Evolutionary conservation across 257 asterid genomes (phyloP).

Genomic region (Orobanche coerulescens): DNA sequence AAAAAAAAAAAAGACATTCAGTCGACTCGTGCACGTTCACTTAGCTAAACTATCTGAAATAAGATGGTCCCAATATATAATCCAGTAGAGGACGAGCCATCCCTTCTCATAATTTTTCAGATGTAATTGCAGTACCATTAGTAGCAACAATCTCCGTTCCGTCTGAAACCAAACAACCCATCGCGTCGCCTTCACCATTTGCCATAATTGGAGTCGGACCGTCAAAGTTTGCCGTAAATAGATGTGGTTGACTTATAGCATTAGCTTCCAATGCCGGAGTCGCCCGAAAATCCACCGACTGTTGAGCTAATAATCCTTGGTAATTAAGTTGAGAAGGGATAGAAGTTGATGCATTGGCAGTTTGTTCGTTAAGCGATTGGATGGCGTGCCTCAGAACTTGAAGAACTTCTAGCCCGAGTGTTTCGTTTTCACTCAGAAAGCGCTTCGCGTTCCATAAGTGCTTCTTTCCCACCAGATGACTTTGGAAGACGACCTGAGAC

Average conservation of each 20-base stretch:
- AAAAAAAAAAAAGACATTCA: too few relatives aligned
- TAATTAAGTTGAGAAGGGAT: constrained; percentile 25
- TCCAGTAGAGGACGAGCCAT: too few relatives aligned
- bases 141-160: constrained; percentile 12
- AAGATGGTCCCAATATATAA: too few relatives aligned
- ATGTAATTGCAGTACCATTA: background rate
- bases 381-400: constrained; percentile 34
- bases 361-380: constrained; percentile 33
- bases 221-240: background rate
- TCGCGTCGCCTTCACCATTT: background rate
- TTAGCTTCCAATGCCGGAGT: constrained; percentile 15
- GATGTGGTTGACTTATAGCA: constrained; percentile 14
- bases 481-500: constrained; percentile 44
- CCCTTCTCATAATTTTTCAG: too few relatives aligned
- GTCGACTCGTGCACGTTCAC: too few relatives aligned
- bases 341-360: constrained; percentile 26
- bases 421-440: constrained; percentile 35
- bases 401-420: constrained; percentile 38
- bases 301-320: constrained; percentile 27
- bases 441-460: constrained; percentile 50
- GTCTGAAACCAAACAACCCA: background rate
- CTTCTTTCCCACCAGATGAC: constrained; percentile 59
- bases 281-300: constrained; percentile 1
- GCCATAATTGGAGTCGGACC: background rate
- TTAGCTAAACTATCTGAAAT: too few relatives aligned